phyloP scores from a whole-genome alignment of 257 asterid genomes.

The Coffea eugenioides region DNA sequence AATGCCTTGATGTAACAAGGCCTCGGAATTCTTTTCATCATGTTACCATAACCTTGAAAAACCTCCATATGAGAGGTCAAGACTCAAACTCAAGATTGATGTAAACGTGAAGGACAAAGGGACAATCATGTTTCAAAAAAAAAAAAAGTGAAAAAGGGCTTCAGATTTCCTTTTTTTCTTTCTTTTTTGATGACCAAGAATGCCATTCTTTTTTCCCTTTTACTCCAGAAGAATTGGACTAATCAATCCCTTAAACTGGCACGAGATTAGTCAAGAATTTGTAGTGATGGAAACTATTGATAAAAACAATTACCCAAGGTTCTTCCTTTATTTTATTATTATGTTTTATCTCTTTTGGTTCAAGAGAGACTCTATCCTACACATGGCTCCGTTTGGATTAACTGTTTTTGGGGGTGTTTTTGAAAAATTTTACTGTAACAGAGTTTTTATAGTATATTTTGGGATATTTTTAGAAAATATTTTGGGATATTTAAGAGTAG shows the following conservation, averaged over 20 bases:
- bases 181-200: background rate
- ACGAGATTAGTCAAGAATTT: background rate
- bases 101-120: background rate
- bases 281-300: background rate
- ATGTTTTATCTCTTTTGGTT: no score
- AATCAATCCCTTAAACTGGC: background rate
- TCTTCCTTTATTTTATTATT: no score
- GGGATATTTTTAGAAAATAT: no score
- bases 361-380: no score
- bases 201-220: no score
- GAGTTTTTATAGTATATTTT: no score
- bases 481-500: no score
- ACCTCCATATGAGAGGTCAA: constrained; percentile 1
- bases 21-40: background rate
- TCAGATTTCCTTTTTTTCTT: background rate
- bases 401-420: no score
- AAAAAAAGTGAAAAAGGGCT: background rate
- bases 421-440: no score
- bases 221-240: no score
- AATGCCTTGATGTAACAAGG: constrained; percentile 5
- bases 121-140: background rate
- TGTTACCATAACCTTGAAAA: background rate
- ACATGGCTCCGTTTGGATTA: no score
- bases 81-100: background rate
- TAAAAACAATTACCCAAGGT: background rate